Percentiles rank a stretch among this genome's conserved stretches.
Conservation (phyloP, 2,329 filamentous ascomycete genomes). For the Blastomyces parvus region DNA sequence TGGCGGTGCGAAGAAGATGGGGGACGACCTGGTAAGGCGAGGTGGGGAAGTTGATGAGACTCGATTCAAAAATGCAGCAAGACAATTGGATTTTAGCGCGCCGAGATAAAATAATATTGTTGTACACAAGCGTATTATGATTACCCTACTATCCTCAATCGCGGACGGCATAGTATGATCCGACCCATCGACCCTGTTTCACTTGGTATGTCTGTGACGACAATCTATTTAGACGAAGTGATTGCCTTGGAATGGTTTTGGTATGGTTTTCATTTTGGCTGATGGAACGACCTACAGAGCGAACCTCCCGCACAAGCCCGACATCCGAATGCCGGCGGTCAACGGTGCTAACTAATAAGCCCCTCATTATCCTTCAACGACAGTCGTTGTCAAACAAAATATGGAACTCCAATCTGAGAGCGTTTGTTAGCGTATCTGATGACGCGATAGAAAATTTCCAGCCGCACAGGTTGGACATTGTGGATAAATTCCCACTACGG, state of each 20-base stretch:
- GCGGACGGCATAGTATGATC: neutral
- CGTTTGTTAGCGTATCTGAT: neutral
- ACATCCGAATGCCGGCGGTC: too few species aligned
- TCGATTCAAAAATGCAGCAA: conserved; percentile 61
- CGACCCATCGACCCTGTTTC: neutral
- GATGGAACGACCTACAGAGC: neutral
- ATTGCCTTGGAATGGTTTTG: neutral
- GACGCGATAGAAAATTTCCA: neutral
- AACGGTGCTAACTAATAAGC: too few species aligned
- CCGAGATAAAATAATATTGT: neutral
- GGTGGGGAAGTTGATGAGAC: conserved; percentile 61
- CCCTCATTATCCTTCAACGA: neutral
- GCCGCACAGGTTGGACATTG: neutral
- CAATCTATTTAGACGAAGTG: neutral
- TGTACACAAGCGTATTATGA: neutral
- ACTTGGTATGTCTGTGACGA: neutral
- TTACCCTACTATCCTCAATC: neutral
- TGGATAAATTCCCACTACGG: neutral
- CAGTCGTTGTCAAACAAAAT: neutral
- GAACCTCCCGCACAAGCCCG: neutral
- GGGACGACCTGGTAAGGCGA: conserved; percentile 68
- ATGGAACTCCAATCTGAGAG: neutral
- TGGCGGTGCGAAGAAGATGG: conserved; percentile 64
- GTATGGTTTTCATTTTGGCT: neutral
- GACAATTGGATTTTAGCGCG: conserved; percentile 68